Evolutionary conservation across 2,329 filamentous ascomycete genomes (phyloP), one percentile per base, ranked within the genome.

Genomic region (Penicillium freii): DNA sequence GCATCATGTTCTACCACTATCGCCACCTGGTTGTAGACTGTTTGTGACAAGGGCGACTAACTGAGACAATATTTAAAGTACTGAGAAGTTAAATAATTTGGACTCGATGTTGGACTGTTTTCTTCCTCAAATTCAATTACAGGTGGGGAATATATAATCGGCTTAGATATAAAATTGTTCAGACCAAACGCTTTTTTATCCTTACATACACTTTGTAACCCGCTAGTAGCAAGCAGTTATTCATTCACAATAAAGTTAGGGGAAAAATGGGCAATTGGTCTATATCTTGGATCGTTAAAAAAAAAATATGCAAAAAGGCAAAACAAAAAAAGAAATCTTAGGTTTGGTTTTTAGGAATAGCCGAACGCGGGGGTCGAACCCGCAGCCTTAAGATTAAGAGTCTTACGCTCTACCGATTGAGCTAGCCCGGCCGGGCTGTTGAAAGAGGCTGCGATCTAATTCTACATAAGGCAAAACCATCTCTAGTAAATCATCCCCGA

Each of bases 401-500:
- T 75, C 77, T 77, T 77, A 79, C 72, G 73, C 72, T 75, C 72
- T 79, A 75, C 70, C 77, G 76, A 80, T 80, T 80, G 77, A 80
- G 77, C 77, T 79, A 79, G 74, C 76, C 77, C 71, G 72, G 77
- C 77, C 60, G 58, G 53, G 54, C 60, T 63, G 56, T 59, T 65
- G 42, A 13, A 46, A 31, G 3, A n/a, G 6, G 2, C 1, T 10
- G 0, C 3, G 1, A 27, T 5, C 6, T 57, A n/a, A 36, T 48
- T 23, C 4, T 27, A 21, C 1, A 60, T 56, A n/a, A 57, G 4
- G 27, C 15, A 39, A 42, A 38, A 2, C 0, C 1, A 11, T 1
- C 0, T 1, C 4, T 13, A 5, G 6, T 5, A 15, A 13, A 34
- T 25, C 17, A 15, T 21, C 9, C 31, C 31, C 23, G 6, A 27